phyloP scores from a whole-genome alignment of 2,329 filamentous ascomycete species.

The Colletotrichum sidae region DNA sequence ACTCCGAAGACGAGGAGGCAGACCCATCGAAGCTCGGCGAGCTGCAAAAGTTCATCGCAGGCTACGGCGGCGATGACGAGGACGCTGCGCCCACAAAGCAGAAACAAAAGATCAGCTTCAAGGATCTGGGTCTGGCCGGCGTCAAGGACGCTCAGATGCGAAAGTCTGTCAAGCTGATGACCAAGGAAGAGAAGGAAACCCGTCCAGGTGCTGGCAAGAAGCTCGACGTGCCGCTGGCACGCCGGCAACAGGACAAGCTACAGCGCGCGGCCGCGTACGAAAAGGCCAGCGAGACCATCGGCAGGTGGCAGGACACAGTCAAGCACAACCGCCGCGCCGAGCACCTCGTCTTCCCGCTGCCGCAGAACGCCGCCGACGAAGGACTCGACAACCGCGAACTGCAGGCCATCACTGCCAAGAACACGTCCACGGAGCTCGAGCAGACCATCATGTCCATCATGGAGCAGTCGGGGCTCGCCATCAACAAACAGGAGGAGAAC shows the following conservation, averaged over 20 bases:
- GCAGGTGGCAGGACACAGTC: constrained; percentile 94
- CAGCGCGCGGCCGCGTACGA: constrained; percentile 86
- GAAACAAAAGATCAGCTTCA: constrained; percentile 74
- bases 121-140: constrained; percentile 78
- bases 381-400: constrained; percentile 73
- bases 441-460: constrained; percentile 88
- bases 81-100: constrained; percentile 41
- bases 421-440: constrained; percentile 82
- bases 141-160: constrained; percentile 81
- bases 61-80: constrained; percentile 73
- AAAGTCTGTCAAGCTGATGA: constrained; percentile 81
- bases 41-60: constrained; percentile 76
- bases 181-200: constrained; percentile 67
- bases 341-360: constrained; percentile 87
- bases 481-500: constrained; percentile 54
- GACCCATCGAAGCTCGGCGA: constrained; percentile 71
- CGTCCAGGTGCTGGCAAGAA: constrained; percentile 67
- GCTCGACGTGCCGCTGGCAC: constrained; percentile 84
- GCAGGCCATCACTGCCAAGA: constrained; percentile 70
- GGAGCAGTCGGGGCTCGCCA: constrained; percentile 84
- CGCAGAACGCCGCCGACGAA: constrained; percentile 74
- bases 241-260: constrained; percentile 86
- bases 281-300: constrained; percentile 90
- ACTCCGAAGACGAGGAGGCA: constrained; percentile 60
- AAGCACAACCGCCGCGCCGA: constrained; percentile 94